These are phyloP conservation scores for Saturnispora diversa DNA, from an alignment of 805 yeast species.

Conservation along the genomic window DNA sequence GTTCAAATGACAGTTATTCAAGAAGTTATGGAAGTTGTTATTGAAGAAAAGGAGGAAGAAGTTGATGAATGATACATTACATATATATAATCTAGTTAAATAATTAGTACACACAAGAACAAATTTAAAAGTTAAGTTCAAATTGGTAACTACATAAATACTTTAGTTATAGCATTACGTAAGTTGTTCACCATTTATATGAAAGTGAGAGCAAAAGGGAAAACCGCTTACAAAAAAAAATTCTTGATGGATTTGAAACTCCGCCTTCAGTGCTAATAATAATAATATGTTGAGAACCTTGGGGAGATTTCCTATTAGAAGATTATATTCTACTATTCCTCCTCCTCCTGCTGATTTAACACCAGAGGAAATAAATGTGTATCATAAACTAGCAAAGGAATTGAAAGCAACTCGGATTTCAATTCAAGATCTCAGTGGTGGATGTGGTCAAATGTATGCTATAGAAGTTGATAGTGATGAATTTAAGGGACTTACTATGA, in stretches of 20 bases:
- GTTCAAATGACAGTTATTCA: constrained; percentile 53
- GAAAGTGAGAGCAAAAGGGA: background rate
- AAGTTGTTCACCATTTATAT: no score
- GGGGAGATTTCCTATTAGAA: background rate
- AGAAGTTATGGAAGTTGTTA: constrained; percentile 68
- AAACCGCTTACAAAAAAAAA: no score
- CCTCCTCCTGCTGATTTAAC: constrained; percentile 20
- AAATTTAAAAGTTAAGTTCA: no score
- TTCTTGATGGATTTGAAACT: background rate
- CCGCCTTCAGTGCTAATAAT: background rate
- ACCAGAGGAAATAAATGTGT: constrained; percentile 48
- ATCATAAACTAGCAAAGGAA: constrained; percentile 42
- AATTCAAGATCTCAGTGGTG: constrained; percentile 84
- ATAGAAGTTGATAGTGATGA: constrained; percentile 62
- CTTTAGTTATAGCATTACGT: no score
- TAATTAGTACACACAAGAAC: no score
- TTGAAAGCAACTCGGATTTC: constrained; percentile 55
- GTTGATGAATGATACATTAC: constrained; percentile 31
- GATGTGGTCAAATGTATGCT: constrained; percentile 98
- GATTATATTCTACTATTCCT: background rate
- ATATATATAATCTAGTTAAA: background rate
- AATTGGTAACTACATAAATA: no score
- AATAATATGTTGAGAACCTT: constrained; percentile 1
- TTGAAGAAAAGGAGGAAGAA: constrained; percentile 66
- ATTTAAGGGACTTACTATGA: constrained; percentile 74